These are phyloP conservation scores for Neonectria ditissima DNA, from an alignment of 2,329 filamentous ascomycete species.

Conservation along the genomic window DNA sequence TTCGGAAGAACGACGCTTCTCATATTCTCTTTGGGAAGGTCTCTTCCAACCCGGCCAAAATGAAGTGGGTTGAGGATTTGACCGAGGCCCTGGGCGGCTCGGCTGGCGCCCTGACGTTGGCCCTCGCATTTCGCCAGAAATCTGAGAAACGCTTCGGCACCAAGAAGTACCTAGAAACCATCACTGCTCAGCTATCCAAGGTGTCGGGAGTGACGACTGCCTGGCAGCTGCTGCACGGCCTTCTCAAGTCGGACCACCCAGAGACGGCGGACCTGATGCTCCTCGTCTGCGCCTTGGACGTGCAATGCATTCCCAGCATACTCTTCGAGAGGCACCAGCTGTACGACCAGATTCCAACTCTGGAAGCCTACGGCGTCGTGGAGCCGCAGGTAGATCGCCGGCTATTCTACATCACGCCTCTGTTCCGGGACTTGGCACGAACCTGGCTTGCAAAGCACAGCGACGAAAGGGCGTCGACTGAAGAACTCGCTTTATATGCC, in stretches of 20 bases:
- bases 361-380: slow-evolving; percentile 12
- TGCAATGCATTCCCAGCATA: slow-evolving; percentile 12
- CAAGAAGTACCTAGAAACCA: neutral
- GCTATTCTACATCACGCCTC: slow-evolving; percentile 3
- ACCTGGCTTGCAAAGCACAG: neutral
- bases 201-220: neutral
- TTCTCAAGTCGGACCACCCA: neutral
- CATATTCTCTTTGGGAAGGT: slow-evolving; percentile 12
- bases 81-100: neutral
- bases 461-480: neutral
- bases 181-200: neutral
- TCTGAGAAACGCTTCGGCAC: neutral
- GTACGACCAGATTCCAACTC: slow-evolving; percentile 5
- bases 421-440: slow-evolving; percentile 5
- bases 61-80: slow-evolving; percentile 3
- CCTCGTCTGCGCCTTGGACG: slow-evolving; percentile 14
- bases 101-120: slow-evolving; percentile 13
- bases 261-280: slow-evolving; percentile 13
- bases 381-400: slow-evolving; percentile 10
- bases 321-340: slow-evolving; percentile 2
- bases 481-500: neutral
- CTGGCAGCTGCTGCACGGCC: slow-evolving; percentile 7
- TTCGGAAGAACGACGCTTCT: slow-evolving; percentile 12
- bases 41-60: slow-evolving; percentile 1
- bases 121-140: slow-evolving; percentile 5